phyloP scores from a whole-genome alignment of 208 protist species.

The Leishmania lainsoni region DNA sequence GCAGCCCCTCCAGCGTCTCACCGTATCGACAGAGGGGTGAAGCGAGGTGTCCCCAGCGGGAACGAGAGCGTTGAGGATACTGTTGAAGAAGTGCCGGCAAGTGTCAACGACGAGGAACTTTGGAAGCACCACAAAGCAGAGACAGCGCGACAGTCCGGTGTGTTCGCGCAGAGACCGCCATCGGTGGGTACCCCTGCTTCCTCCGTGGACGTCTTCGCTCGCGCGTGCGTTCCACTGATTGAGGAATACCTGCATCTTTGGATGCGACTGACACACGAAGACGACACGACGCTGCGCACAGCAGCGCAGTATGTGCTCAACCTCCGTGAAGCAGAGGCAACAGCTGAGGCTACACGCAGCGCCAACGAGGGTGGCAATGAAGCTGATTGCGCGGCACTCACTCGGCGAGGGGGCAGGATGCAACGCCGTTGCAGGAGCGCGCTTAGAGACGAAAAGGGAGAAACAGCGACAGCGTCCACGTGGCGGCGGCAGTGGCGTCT shows the following conservation, averaged over 20 bases:
- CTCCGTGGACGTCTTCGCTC: conserved; percentile 12
- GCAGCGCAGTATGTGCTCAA: conserved; percentile 15
- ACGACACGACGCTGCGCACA: background rate
- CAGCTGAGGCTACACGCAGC: background rate
- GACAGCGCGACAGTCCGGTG: background rate
- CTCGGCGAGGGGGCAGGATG: background rate
- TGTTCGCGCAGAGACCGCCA: background rate
- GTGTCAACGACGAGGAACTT: background rate
- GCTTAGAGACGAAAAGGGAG: background rate
- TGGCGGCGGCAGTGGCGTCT: conserved; percentile 5
- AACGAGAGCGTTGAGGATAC: background rate
- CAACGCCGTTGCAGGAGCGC: background rate
- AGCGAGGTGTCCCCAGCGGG: background rate
- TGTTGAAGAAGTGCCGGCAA: background rate
- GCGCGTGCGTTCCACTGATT: conserved; percentile 21
- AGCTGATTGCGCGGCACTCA: background rate
- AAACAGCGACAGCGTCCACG: background rate
- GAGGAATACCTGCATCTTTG: conserved; percentile 21
- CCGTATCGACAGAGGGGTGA: background rate
- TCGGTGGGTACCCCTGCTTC: background rate
- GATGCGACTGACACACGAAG: conserved; percentile 25
- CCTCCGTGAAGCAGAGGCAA: background rate
- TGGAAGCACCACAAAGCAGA: background rate
- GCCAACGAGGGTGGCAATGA: background rate
- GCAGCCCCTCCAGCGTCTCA: background rate